Evolutionary conservation across 345 rosid species (phyloP), one percentile per base, ranked within the genome.

Genomic region (Salix arbutifolia): DNA sequence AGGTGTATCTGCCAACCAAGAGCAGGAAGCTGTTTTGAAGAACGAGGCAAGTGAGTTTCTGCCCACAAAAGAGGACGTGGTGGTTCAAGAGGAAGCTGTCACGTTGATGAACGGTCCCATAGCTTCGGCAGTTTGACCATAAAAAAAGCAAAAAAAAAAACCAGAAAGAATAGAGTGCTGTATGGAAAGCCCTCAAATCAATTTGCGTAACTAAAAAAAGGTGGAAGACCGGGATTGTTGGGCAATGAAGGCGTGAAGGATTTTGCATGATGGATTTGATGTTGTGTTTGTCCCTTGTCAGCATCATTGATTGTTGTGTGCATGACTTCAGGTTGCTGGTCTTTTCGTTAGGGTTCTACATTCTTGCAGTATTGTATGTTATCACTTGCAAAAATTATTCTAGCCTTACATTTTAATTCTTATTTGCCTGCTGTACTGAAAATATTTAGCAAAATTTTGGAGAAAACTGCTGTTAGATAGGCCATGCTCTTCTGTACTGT

Each of bases 321-420:
- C 86, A 77, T 82, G 82, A 79, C 77, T 84, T 76, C 73, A 71
- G 83, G 75, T 82, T 77, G 86, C 80, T 78, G 80, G 76, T 83
- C 73, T 71, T 73, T 71, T 77, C 74, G 48, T 23, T 78, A 81
- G 85, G 76, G 78, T 79, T 83, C 77, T 52, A 70, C 86, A 67
- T 82, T 85, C 74, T 87, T 78, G 82, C 75, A 78, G 77, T 84
- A 65, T 68, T 76, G 52, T 77, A 78, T 83, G 83, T 73, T 74
- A 11, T 75, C 73, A 31, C 77, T 62, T 67, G 72, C 71, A 53
- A 30, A 30, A 74, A 75, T 82, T 82, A 52, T 83, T 73, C 65
- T 74, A 75, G 77, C 70, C 13, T 80, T 77, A 23, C 64, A 81
- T 83, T 79, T 76, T 78, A 72, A 77, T 67, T 53, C 65, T 82